Conservation (phyloP, 2,329 filamentous ascomycete genomes). For the Trichophyton benhamiae region DNA sequence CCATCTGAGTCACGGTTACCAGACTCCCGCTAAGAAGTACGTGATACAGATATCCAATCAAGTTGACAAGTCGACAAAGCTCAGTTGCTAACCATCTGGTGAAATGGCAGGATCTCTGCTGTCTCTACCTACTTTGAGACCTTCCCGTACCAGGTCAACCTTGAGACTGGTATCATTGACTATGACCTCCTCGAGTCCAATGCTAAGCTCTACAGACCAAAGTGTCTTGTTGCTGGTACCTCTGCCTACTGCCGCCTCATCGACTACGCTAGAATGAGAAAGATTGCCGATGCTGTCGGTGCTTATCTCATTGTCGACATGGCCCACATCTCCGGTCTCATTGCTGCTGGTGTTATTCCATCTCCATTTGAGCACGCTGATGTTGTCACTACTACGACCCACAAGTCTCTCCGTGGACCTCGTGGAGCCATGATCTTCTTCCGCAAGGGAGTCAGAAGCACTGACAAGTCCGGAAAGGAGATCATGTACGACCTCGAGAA, state of each 20-base stretch:
- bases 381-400: constrained; percentile 93
- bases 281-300: constrained; percentile 80
- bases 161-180: constrained; percentile 85
- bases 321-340: constrained; percentile 90
- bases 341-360: constrained; percentile 82
- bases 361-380: constrained; percentile 83
- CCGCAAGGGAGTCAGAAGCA: constrained; percentile 76
- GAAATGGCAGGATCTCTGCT: constrained; percentile 64
- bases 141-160: constrained; percentile 82
- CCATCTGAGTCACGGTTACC: constrained; percentile 92
- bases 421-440: constrained; percentile 98
- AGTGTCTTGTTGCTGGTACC: constrained; percentile 87
- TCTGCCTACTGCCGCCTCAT: constrained; percentile 94
- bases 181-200: constrained; percentile 83
- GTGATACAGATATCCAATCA: constrained; percentile 19
- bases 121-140: constrained; percentile 99
- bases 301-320: constrained; percentile 93
- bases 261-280: constrained; percentile 84
- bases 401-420: constrained; percentile 92
- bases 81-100: constrained; percentile 2
- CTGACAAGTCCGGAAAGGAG: constrained; percentile 78
- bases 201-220: constrained; percentile 80
- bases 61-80: not conserved
- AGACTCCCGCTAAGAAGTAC: constrained; percentile 77
- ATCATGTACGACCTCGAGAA: constrained; percentile 80